Evolutionary conservation across 805 yeast genomes (phyloP), one percentile per base, ranked within the genome.

Genomic region (Suhomyces vadensis): DNA sequence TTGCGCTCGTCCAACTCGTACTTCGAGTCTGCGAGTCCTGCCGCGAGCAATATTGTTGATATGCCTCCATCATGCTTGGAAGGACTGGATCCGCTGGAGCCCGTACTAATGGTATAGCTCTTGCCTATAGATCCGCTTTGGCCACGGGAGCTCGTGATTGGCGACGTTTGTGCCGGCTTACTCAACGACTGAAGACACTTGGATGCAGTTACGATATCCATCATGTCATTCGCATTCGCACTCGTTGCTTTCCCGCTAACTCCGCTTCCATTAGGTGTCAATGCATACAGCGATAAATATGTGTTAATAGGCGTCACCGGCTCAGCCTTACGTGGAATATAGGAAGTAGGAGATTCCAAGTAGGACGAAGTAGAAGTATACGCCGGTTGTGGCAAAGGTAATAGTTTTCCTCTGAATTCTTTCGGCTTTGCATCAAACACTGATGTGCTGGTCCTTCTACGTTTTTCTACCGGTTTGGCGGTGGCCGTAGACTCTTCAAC

Each of bases 151-250:
- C 35, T 7, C 6, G 35, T 36, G 22, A 48, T 44, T 6, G 56
- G 56, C 31, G 51, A 42, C 6, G 43, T 42, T 31, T 44, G 39
- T 8, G 37, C n/a, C 6, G 37, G 25, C 29, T 46, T 46, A 31
- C 61, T 50, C 41, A 65, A 39, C 21, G 61, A 57, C 47, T 65
- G 70, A 9, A 67, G 52, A 47, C 72, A 67, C 46, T 61, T 58
- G 24, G 71, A 65, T 7, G 72, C 73, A 45, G 60, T 64, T 17
- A 67, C 61, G 10, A 67, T 55, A 35, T 64, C 73, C 31, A 57
- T 46, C 53, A 62, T 52, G 6, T 61, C 65, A 19, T 35, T 44
- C 21, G 31, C 20, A 22, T 29, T 21, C 23, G 9, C 39, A 23
- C 25, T 9, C 25, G 9, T n/a, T 20, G 4, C 20, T 14, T 29